Evolutionary conservation across 2,329 filamentous ascomycete genomes (phyloP).

Genomic region (Metarhizium robertsii): DNA sequence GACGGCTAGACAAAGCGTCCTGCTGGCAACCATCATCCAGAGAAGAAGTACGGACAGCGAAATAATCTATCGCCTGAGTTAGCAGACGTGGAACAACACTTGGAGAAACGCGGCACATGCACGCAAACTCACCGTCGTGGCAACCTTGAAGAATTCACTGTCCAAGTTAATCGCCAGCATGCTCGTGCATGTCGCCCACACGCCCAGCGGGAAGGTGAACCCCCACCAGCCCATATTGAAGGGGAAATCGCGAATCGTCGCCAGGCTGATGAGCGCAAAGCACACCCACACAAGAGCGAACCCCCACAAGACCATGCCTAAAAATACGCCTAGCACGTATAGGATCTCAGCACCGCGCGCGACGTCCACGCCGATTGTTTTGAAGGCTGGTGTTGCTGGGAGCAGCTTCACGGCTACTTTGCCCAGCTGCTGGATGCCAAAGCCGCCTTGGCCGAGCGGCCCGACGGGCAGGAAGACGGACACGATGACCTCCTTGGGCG

Average conservation of each 20-base stretch:
- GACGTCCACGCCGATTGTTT: conserved; percentile 24
- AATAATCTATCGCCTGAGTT: conserved; percentile 23
- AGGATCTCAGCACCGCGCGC: conserved; percentile 32
- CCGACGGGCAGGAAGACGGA: conserved; percentile 59
- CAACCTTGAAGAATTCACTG: conserved; percentile 33
- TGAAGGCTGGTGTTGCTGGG: conserved; percentile 33
- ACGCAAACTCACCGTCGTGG: conserved; percentile 21
- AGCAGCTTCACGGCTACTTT: conserved; percentile 34
- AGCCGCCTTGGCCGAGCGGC: conserved; percentile 58
- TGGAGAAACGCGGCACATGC: neutral
- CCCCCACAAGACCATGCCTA: conserved; percentile 34
- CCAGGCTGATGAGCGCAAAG: conserved; percentile 32
- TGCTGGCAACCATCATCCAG: conserved; percentile 30
- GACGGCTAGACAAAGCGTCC: conserved; percentile 27
- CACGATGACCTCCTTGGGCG: conserved; percentile 57
- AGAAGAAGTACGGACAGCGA: conserved; percentile 30
- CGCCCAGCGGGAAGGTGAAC: conserved; percentile 37
- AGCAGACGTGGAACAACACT: neutral
- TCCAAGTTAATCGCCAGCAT: conserved; percentile 30
- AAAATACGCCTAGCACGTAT: conserved; percentile 46
- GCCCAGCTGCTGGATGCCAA: conserved; percentile 43
- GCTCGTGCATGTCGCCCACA: conserved; percentile 31
- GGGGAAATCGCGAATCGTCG: conserved; percentile 29
- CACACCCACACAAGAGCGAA: conserved; percentile 34
- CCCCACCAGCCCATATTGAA: conserved; percentile 41